Conservation (phyloP, 2,329 filamentous ascomycete species). For the Epichloe bromicola region DNA sequence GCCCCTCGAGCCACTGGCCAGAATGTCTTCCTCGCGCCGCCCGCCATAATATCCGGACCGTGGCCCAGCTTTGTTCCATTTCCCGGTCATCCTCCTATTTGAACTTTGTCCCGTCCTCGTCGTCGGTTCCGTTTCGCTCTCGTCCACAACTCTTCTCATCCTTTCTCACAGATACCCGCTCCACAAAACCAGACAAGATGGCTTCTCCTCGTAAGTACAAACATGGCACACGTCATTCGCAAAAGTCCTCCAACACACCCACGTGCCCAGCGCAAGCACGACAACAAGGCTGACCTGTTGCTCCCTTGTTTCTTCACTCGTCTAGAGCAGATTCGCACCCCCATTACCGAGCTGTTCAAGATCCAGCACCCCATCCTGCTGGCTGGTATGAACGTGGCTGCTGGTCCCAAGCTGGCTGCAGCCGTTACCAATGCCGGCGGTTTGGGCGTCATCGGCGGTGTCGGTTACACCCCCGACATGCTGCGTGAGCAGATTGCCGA, state of each 20-base stretch:
- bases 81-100: background rate
- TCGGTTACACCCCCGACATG: slow-evolving; percentile 96
- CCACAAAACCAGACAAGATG: slow-evolving; percentile 2
- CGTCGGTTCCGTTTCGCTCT: background rate
- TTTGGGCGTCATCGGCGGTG: slow-evolving; percentile 89
- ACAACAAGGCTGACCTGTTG: background rate
- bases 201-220: slow-evolving; percentile 10
- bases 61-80: background rate
- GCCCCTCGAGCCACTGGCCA: background rate
- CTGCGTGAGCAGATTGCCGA: slow-evolving; percentile 88
- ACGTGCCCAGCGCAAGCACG: no score
- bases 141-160: background rate
- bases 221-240: background rate
- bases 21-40: background rate
- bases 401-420: slow-evolving; percentile 88
- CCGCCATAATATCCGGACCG: background rate
- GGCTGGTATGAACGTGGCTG: slow-evolving; percentile 98
- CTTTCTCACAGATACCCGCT: background rate
- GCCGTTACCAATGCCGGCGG: slow-evolving; percentile 96
- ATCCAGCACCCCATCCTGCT: slow-evolving; percentile 95
- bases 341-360: slow-evolving; percentile 88
- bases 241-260: background rate
- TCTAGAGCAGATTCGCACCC: slow-evolving; percentile 58
- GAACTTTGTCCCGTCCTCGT: background rate
- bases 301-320: background rate